Evolutionary conservation across 1,284 basidiomycete species (phyloP).

Genomic region (Somion occarium): DNA sequence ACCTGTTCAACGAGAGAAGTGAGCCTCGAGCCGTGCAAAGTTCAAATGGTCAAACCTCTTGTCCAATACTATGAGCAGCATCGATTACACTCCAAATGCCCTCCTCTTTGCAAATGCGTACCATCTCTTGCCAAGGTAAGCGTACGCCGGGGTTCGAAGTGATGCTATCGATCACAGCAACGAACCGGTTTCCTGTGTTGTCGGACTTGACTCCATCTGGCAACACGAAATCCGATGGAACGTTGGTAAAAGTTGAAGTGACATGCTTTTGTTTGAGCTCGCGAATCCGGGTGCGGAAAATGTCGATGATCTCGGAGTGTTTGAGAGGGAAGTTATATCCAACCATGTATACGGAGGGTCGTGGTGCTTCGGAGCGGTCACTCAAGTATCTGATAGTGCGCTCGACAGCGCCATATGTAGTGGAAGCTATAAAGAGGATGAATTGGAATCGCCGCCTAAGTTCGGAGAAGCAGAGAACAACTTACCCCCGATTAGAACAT

Average conservation of each 20-base stretch:
- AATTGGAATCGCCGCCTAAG: background rate
- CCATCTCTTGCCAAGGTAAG: slow-evolving; percentile 80
- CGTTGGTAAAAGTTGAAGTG: slow-evolving; percentile 20
- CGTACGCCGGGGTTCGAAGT: slow-evolving; percentile 64
- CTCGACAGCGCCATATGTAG: slow-evolving; percentile 59
- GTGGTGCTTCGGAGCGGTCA: slow-evolving; percentile 36
- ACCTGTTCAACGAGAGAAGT: slow-evolving; percentile 15
- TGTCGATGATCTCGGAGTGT: slow-evolving; percentile 51
- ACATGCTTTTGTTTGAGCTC: slow-evolving; percentile 32
- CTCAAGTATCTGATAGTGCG: slow-evolving; percentile 55
- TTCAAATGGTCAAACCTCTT: slow-evolving; percentile 18
- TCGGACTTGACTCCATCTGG: slow-evolving; percentile 2
- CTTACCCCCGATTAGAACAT: slow-evolving; percentile 45
- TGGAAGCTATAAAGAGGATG: slow-evolving; percentile 16
- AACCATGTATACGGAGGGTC: slow-evolving; percentile 15
- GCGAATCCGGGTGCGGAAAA: slow-evolving; percentile 42
- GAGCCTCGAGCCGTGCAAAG: background rate
- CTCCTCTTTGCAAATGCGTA: slow-evolving; percentile 63
- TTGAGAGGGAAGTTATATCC: slow-evolving; percentile 46
- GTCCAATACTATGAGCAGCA: slow-evolving; percentile 80
- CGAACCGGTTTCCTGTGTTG: slow-evolving; percentile 41
- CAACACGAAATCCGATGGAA: slow-evolving; percentile 12
- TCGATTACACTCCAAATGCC: slow-evolving; percentile 73
- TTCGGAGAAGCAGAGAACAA: background rate
- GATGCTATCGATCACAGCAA: slow-evolving; percentile 77